phyloP scores from a whole-genome alignment of 2,329 filamentous ascomycete genomes.

The Sphaerostilbella broomeana region DNA sequence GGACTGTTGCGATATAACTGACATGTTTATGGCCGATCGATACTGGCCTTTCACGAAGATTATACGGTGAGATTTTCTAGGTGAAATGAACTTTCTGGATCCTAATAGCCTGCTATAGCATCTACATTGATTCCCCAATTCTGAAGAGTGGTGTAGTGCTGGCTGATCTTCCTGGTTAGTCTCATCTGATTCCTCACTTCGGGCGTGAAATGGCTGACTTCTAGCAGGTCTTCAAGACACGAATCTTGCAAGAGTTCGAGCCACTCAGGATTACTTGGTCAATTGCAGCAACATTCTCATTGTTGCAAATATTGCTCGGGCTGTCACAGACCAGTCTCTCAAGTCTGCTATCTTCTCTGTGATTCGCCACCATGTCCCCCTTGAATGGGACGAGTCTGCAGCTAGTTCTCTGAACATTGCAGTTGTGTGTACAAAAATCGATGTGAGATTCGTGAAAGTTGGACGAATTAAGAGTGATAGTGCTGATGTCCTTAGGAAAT shows the following conservation, averaged over 20 bases:
- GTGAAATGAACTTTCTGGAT: neutral
- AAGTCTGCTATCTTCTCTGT: constrained; percentile 26
- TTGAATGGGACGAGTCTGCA: constrained; percentile 23
- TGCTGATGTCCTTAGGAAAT: constrained; percentile 22
- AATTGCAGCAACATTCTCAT: constrained; percentile 30
- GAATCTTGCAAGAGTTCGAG: constrained; percentile 28
- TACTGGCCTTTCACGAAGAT: constrained; percentile 32
- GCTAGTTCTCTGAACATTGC: constrained; percentile 23
- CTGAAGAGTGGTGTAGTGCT: constrained; percentile 29
- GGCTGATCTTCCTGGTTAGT: constrained; percentile 29
- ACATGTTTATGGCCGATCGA: constrained; percentile 26
- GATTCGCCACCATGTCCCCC: constrained; percentile 23
- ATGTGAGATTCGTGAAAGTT: constrained; percentile 19
- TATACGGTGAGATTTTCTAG: constrained; percentile 21
- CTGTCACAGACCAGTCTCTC: constrained; percentile 26
- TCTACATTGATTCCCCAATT: constrained; percentile 26
- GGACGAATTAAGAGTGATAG: neutral
- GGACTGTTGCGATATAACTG: constrained; percentile 25
- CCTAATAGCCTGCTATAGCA: constrained; percentile 12
- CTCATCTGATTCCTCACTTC: neutral
- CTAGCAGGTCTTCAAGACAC: constrained; percentile 27
- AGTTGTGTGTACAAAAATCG: constrained; percentile 28
- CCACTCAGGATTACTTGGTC: constrained; percentile 29
- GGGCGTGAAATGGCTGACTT: neutral
- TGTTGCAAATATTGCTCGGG: constrained; percentile 28